Conservation (phyloP, 305 asterid genomes). For the Fraxinus paxiana region DNA sequence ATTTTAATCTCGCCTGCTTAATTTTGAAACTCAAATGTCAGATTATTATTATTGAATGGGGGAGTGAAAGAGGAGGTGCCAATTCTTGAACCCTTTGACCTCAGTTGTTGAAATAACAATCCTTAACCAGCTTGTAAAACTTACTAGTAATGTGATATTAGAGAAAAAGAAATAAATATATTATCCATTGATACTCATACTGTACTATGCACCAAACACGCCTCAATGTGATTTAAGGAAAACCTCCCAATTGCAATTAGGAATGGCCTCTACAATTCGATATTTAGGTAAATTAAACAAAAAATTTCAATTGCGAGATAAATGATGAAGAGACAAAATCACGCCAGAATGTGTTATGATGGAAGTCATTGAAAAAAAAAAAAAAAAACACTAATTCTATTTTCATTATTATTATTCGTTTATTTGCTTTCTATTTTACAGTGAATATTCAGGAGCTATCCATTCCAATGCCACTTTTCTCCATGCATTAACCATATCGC, state of each 20-base stretch:
- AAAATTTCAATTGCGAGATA: neutral
- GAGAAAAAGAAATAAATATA: neutral
- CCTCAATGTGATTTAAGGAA: neutral
- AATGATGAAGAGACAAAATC: neutral
- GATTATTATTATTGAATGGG: neutral
- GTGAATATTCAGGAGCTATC: neutral
- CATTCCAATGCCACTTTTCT: neutral
- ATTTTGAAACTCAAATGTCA: neutral
- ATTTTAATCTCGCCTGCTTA: neutral
- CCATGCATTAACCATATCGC: neutral
- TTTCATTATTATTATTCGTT: neutral
- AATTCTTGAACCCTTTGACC: neutral
- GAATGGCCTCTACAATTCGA: neutral
- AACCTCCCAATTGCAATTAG: neutral
- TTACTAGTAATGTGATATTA: neutral
- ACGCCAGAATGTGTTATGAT: neutral
- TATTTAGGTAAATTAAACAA: neutral
- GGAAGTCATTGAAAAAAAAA: neutral
- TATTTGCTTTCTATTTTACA: neutral
- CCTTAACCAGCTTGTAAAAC: neutral
- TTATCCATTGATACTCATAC: too few relatives aligned
- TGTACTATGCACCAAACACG: neutral
- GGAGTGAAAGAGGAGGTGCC: neutral
- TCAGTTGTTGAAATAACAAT: too few relatives aligned
- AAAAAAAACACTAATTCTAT: neutral